Base-by-base conservation (phyloP, 2,329 filamentous ascomycete genomes). In the Trichoderma koningiopsis region DNA sequence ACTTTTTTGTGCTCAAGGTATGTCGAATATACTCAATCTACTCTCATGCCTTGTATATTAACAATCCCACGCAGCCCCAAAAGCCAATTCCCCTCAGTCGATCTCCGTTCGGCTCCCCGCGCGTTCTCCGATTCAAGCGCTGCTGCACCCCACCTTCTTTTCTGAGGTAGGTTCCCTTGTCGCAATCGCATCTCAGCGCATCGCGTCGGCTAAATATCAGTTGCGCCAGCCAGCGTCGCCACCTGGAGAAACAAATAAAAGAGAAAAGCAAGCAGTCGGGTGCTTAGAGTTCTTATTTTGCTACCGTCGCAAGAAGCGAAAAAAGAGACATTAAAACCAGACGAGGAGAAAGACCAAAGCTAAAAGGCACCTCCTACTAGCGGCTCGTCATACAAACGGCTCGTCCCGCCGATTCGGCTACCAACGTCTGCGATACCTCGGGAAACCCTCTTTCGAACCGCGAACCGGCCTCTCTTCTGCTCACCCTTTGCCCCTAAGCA, bases 51-150 rank as follows among this genome's bases (percentile, higher is more conserved):
- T 11, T 43, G 6, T 19, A 31, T 24, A 53, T 14, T 24, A 35
- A 35, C n/a, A 24, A 29, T 49, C 40, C 40, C 16, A 43, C 40
- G 40, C 40, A 49, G 43, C 47, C 40, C 40, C 16, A 49, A 24
- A 49, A 22, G n/a, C 13, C 47, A 63, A 52, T 27, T 58, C 62
- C 43, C 43, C 56, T 40, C 56, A 59, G 55, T 62, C 66, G 66
- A 62, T 68, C 66, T 68, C 66, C 66, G 66, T 62, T 68, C 66
- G 66, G 66, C 56, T 55, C 63, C 63, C 66, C 66, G 56, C 66
- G 66, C 66, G 43, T 68, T 68, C 66, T 68, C 66, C 66, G 66
- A 68, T 56, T 52, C 47, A 22, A 35, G 33, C 33, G 33, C 56
- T 35, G 40, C 66, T 68, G 49, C 66, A 68, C 58, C 49, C 66